Base-by-base conservation (phyloP, 352 stramenopile genomes). In the Pythium vanterpoolii region DNA sequence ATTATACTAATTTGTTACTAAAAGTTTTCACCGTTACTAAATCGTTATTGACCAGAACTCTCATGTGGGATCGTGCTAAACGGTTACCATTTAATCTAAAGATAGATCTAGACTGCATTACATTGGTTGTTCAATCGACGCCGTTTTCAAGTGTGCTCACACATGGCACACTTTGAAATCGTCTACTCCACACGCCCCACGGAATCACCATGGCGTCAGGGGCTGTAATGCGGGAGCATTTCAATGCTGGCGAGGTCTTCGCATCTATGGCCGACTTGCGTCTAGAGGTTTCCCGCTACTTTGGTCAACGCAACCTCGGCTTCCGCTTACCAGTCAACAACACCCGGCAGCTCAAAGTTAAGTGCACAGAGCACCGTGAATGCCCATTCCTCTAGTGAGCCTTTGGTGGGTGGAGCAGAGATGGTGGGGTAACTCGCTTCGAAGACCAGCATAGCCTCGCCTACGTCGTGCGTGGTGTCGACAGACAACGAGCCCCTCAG, bases 391-490 rank as follows among this genome's bases (percentile, higher is more conserved):
- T 53, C 3, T 3, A 30, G 13, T 53, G 46, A 30, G 46, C 28
- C 3, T 53, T 53, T n/a, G 42, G n/a, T 53, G 1, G 7, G 24
- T 16, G 46, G 46, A 2, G 42, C 46, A 27, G 46, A 53, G 18
- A 40, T 53, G 13, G 46, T 53, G 13, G 28, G n/a, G 28, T 53
- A 9, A 53, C 46, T 14, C 27, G 46, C 10, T 42, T 53, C 46
- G 27, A 19, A 14, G 46, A 53, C n/a, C 30, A 56, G 27, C 60
- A 68, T 27, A 62, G 71, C 49, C 58, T 51, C 2, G 62, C 68
- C 34, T 45, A 72, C 39, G 3, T 78, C 75, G 34, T 72, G 68
- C 43, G 47, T 64, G 30, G 79, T 74, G 54, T 64, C 24, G 50
- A 57, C 24, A 14, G 34, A 39, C 3, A 47, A 48, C 50, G 50